Evolutionary conservation across 129 eudicot species (phyloP), one percentile per base, ranked within the genome.

Genomic region (Centella asiatica): DNA sequence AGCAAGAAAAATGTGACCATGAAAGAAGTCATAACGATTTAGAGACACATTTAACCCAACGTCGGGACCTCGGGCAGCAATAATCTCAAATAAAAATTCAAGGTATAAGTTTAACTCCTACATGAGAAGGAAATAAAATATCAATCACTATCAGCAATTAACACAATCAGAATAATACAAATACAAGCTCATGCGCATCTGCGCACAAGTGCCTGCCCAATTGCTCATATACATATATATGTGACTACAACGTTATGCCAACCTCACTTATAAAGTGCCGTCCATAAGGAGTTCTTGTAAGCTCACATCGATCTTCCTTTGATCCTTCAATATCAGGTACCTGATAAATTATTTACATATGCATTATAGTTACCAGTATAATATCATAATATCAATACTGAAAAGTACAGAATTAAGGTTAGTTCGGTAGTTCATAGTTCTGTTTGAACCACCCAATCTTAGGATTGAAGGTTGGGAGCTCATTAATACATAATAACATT

Each of bases 1-100:
- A 65, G 99, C 88, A 80, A 93, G 70, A 72, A 93, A 93, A 60
- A 93, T 79, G 79, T 93, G 99, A 62, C 99, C 99, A 65, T 87
- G 99, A 73, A 93, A 93, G 34, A 93, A 80, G 71, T 93, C 99
- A 80, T 70, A 93, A 58, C 99, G 96, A 68, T 64, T 78, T 51
- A 93, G 34, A 5, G 99, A 77, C 19, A 82, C 88, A 77, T 85
- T 54, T 76, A 93, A 77, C 51, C 96, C 99, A 51, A 87, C 82
- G 39, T 78, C 66, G 33, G 96, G 89, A 69, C 99, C 95, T 13
- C 99, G 89, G 50, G 72, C 80, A 32, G 57, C 83, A 69, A 93
- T 87, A 60, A 80, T 69, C 69, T 87, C 65, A 72, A 93, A 93
- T 57, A 93, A 65, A 68, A 78, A 78, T 39, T 69, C 76, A 54